Base-by-base conservation (phyloP, 768 basidiomycete species). In the Lentinula aciculospora region DNA sequence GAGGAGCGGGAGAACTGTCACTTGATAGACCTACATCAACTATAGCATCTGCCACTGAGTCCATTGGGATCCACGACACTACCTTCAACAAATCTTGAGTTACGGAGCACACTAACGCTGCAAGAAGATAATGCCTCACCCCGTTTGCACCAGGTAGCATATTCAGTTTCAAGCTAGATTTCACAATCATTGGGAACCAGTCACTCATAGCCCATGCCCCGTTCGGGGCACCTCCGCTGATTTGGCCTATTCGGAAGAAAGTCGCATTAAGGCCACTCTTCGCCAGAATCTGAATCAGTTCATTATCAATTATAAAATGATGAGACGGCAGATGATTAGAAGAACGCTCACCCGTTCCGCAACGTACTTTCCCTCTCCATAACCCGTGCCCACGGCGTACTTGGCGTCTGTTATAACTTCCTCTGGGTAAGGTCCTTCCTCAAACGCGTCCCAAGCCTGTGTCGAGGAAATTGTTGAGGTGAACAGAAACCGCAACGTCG, bases 281-380 rank as follows among this genome's bases (percentile, higher is more conserved):
- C 3, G 65, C 65, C 27, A 82, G 69, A 7, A 80, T 65, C 69
- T 76, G 31, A 13, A 23, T 6, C 21, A 45, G 15, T 1, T 1
- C 19, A 63, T n/a, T n/a, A n/a, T n/a, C n/a, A n/a, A n/a, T n/a
- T n/a, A n/a, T 25, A 54, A 32, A 45, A 5, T 5, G 19, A 29
- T 23, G 29, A 27, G n/a, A n/a, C n/a, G n/a, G 17, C 34, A 2
- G 10, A 31, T 13, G n/a, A 4, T 39, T 6, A 8, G n/a, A 3
- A 4, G 25, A 2, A 10, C 9, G 61, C 73, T 19, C 45, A 72
- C 69, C 48, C 72, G 62, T 64, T 81, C 78, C 0, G 72, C 60
- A 3, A 73, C 60, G 58, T 76, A 81, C 63, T 83, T 83, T 0
- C 69, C 65, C 57, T 80, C 79, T 12, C 76, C 71, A 48, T 82